Base-by-base conservation (phyloP, 768 basidiomycete genomes). In the Suillus paluster region DNA sequence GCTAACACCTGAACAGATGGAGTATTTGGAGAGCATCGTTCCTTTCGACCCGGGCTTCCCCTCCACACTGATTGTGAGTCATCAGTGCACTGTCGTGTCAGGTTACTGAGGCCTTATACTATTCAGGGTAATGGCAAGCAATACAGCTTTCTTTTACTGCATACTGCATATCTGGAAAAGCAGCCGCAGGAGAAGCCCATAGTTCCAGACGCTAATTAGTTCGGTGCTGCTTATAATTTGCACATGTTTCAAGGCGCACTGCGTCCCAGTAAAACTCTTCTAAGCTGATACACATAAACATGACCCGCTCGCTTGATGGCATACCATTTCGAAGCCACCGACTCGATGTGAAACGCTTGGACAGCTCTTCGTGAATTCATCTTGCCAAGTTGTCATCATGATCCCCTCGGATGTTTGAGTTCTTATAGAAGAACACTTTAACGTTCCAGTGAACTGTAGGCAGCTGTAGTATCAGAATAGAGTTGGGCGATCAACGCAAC, bases 31-130 rank as follows among this genome's bases (percentile, higher is more conserved):
- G 55, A 68, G 71, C 27, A 70, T 73, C 8, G 58, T 77, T 6
- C 77, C 79, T 0, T 83, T 86, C 64, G 76, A 83, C 53, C 61
- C 67, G 7, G 85, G 84, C 6, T 86, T 86, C 74, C 77, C 76
- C 2, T 45, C 64, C 53, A 56, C 45, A 30, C 9, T 71, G n/a
- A 59, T 77, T 21, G 75, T 78, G 49, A 65, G 77, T 70, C 19
- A 7, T 63, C 38, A 17, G 21, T 34, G 9, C 45, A 23, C 8
- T 12, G 34, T 7, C 15, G 36, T n/a, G 23, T 7, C 34, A 25
- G 9, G 42, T 55, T 23, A n/a, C 67, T 62, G 45, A 65, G 23
- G 5, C 19, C 11, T 4, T 5, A 25, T 52, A 2, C 9, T 34
- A 30, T n/a, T n/a, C 39, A 75, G 75, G 76, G 72, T 12, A 66